These are phyloP conservation scores for Ramaria sp. DNA, from an alignment of 768 basidiomycete genomes.

Conservation along the genomic window DNA sequence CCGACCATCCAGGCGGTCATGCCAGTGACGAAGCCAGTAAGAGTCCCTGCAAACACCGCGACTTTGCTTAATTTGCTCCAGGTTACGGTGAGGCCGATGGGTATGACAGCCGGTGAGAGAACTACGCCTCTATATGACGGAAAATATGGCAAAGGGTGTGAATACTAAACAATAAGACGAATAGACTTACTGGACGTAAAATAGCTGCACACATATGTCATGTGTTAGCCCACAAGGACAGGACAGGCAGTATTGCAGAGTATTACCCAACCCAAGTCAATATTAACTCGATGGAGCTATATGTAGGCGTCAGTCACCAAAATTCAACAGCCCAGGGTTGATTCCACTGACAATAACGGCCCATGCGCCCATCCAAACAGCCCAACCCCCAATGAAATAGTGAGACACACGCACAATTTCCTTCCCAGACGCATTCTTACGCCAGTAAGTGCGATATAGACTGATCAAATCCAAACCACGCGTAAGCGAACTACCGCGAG, in stretches of 20 bases:
- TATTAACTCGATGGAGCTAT: conserved; percentile 33
- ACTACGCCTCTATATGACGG: conserved; percentile 31
- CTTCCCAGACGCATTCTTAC: conserved; percentile 25
- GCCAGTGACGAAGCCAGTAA: conserved; percentile 23
- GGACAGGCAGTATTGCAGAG: background rate
- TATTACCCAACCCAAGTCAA: conserved; percentile 38
- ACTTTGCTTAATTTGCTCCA: conserved; percentile 36
- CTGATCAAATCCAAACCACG: background rate
- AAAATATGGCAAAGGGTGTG: background rate
- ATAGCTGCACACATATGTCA: conserved; percentile 19
- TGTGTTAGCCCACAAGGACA: background rate
- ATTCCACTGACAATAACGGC: conserved; percentile 24
- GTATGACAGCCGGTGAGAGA: conserved; percentile 40
- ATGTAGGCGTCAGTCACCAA: background rate
- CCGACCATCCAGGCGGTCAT: conserved; percentile 39
- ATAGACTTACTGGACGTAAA: conserved; percentile 33
- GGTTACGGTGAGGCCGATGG: conserved; percentile 35
- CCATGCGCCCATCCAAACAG: conserved; percentile 34
- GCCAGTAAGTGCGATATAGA: conserved; percentile 28
- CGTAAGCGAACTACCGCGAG: background rate
- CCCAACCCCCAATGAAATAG: conserved; percentile 32
- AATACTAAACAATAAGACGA: background rate
- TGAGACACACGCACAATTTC: conserved; percentile 30
- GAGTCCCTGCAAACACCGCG: conserved; percentile 30
- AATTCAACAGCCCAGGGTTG: background rate